A percentile compares a stretch with the other conserved stretches of the same genome.
phyloP scores from a whole-genome alignment of 1,284 basidiomycete genomes.

The Ustilago bromivora region DNA sequence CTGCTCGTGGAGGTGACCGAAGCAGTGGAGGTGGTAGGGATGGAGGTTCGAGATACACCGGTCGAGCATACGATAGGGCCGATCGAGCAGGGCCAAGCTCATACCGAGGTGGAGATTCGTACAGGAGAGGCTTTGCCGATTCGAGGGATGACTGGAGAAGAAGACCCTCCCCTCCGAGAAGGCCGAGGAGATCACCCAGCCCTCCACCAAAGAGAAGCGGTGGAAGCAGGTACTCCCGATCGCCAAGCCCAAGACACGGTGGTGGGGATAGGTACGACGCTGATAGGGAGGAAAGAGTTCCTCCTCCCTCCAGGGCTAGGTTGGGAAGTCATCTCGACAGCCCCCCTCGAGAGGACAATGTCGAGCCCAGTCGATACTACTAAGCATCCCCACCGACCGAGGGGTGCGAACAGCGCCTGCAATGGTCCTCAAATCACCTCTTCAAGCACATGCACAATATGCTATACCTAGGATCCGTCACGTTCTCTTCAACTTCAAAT shows the following conservation, averaged over 20 bases:
- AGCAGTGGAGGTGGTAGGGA: slow-evolving; percentile 16
- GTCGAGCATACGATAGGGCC: slow-evolving; percentile 35
- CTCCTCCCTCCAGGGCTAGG: slow-evolving; percentile 31
- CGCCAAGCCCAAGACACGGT: slow-evolving; percentile 40
- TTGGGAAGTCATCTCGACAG: slow-evolving; percentile 54
- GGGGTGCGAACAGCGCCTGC: neutral
- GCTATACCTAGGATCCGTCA: no score
- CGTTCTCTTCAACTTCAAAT: neutral
- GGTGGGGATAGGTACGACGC: slow-evolving; percentile 22
- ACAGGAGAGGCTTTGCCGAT: slow-evolving; percentile 42
- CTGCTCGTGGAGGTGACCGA: slow-evolving; percentile 7
- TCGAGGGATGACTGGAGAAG: slow-evolving; percentile 57
- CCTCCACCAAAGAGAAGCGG: slow-evolving; percentile 27
- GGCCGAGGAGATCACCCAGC: slow-evolving; percentile 42
- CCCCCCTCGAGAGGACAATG: slow-evolving; percentile 48
- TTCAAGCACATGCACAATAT: no score
- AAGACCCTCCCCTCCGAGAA: slow-evolving; percentile 41
- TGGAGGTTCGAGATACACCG: slow-evolving; percentile 30
- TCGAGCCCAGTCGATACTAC: slow-evolving; percentile 50
- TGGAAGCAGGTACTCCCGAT: slow-evolving; percentile 41
- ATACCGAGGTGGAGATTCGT: slow-evolving; percentile 43
- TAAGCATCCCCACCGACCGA: neutral
- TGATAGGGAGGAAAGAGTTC: slow-evolving; percentile 37
- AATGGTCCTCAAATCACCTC: no score
- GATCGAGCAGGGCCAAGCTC: slow-evolving; percentile 25